A percentile compares a stretch with the other conserved stretches of the same genome.
phyloP scores from a whole-genome alignment of 1,139 yeast genomes.

The Yamadazyma conglobata region DNA sequence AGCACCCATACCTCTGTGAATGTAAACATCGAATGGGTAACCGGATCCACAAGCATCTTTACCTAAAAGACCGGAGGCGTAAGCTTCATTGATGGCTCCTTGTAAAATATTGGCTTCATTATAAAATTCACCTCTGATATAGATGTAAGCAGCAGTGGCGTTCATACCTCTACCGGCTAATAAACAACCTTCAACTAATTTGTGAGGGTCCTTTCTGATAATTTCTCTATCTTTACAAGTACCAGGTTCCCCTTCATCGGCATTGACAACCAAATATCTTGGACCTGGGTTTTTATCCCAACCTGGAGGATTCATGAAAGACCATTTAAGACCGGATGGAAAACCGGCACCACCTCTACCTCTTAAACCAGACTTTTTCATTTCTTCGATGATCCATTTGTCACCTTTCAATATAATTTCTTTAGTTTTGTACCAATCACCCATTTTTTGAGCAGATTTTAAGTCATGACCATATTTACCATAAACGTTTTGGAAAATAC shows the following conservation, averaged over 20 bases:
- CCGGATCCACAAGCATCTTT: conserved; percentile 86
- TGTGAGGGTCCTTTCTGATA: conserved; percentile 86
- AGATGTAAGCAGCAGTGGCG: conserved; percentile 87
- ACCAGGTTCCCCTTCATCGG: conserved; percentile 94
- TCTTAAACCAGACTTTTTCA: conserved; percentile 78
- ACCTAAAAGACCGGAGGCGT: conserved; percentile 74
- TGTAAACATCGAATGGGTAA: conserved; percentile 72
- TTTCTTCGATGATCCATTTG: conserved; percentile 83
- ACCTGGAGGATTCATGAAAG: conserved; percentile 92
- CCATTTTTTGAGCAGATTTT: conserved; percentile 71
- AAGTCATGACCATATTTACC: conserved; percentile 72
- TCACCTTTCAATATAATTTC: conserved; percentile 80
- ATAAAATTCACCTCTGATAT: conserved; percentile 85
- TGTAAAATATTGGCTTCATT: conserved; percentile 72
- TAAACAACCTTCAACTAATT: conserved; percentile 82
- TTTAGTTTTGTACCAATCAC: conserved; percentile 89
- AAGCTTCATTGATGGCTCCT: conserved; percentile 81
- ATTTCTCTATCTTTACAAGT: conserved; percentile 90
- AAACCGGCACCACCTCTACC: conserved; percentile 95
- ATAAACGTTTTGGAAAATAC: conserved; percentile 81
- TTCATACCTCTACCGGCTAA: conserved; percentile 89
- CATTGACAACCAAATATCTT: conserved; percentile 81
- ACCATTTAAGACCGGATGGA: conserved; percentile 88
- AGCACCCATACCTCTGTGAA: conserved; percentile 92
- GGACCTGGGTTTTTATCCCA: conserved; percentile 89